A percentile compares a stretch with the other conserved stretches of the same genome.
phyloP scores from a whole-genome alignment of 2,329 filamentous ascomycete genomes.

The Ophiostoma australiae region DNA sequence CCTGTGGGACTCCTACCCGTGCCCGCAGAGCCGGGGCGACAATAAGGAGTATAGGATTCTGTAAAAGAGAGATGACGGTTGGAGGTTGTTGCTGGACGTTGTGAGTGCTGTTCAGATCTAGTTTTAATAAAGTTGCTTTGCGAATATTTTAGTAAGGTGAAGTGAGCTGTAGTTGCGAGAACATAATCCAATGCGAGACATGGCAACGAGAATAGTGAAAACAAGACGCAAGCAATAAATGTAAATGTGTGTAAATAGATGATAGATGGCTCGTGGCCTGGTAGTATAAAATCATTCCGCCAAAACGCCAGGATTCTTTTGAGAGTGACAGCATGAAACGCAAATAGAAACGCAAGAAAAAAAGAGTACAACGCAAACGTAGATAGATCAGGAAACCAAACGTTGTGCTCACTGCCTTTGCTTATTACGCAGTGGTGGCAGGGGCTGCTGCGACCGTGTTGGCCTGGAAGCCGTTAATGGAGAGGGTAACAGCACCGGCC shows the following conservation, averaged over 20 bases:
- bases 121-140: too few relatives aligned
- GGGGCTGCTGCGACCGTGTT: slow-evolving; percentile 24
- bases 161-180: too few relatives aligned
- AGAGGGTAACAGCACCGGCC: slow-evolving; percentile 86
- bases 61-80: neutral
- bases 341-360: neutral
- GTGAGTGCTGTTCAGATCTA: neutral
- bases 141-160: too few relatives aligned
- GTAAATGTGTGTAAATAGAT: neutral
- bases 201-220: neutral
- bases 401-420: neutral
- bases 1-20: neutral
- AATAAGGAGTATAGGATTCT: neutral
- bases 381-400: neutral
- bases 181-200: neutral
- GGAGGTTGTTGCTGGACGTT: neutral
- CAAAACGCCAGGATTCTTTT: neutral
- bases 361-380: neutral
- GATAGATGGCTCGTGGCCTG: neutral
- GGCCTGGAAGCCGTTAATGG: slow-evolving; percentile 75
- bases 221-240: neutral
- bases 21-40: neutral
- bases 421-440: neutral
- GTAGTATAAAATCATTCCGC: neutral
- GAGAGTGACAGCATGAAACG: neutral